phyloP scores from a whole-genome alignment of 768 basidiomycete species.

The Pulveroboletus sp. region DNA sequence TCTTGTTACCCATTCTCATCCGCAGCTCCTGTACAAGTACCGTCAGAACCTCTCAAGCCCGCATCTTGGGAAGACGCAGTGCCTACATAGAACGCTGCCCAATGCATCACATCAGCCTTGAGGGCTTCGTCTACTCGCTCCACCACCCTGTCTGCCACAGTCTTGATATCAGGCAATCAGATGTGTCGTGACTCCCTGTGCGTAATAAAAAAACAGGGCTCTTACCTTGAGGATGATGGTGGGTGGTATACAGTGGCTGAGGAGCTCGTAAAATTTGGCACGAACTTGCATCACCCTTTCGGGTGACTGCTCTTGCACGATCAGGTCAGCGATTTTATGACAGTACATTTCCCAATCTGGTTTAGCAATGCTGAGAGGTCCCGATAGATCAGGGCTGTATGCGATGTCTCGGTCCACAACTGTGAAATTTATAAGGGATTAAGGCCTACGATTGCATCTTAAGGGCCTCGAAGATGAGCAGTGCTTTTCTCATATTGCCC shows the following conservation, averaged over 20 bases:
- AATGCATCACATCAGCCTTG: conserved; percentile 93
- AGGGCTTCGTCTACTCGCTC: conserved; percentile 85
- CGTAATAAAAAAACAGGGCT: neutral
- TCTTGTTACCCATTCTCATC: conserved; percentile 90
- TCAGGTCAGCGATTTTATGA: conserved; percentile 83
- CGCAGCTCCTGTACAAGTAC: conserved; percentile 67
- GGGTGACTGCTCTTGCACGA: conserved; percentile 86
- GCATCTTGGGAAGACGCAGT: neutral
- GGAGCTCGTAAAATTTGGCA: conserved; percentile 87
- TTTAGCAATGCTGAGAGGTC: conserved; percentile 79
- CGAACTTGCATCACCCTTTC: conserved; percentile 88
- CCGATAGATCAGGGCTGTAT: conserved; percentile 73
- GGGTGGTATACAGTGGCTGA: conserved; percentile 96
- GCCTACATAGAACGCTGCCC: conserved; percentile 94
- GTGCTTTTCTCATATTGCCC: conserved; percentile 92
- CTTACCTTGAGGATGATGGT: conserved; percentile 84
- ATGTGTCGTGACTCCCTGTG: neutral
- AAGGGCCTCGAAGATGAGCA: conserved; percentile 90
- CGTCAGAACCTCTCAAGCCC: neutral
- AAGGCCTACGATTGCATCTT: conserved; percentile 88
- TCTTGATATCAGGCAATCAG: conserved; percentile 44
- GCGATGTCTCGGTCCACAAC: neutral
- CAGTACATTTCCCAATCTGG: conserved; percentile 99
- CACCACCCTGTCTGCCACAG: conserved; percentile 82
- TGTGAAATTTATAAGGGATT: neutral